A percentile compares a stretch with the other conserved stretches of the same genome.
Conservation (phyloP, 2,329 filamentous ascomycete species). For the Aspergillus fischeri region DNA sequence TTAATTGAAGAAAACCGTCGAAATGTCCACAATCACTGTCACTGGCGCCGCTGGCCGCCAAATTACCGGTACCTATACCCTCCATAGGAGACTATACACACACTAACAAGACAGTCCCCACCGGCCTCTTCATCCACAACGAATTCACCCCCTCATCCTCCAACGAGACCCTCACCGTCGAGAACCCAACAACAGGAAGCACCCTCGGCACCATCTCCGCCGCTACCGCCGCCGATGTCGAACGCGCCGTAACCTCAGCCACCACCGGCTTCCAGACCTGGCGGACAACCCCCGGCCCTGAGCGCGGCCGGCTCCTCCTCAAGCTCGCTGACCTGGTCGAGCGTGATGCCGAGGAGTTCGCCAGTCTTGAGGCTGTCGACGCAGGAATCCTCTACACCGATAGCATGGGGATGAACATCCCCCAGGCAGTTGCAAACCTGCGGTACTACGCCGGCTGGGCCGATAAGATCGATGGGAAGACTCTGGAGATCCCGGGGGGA, state of each 20-base stretch:
- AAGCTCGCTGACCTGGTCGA: slow-evolving; percentile 27
- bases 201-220: slow-evolving; percentile 20
- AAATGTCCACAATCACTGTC: slow-evolving; percentile 1
- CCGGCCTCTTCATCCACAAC: slow-evolving; percentile 27
- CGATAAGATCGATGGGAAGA: slow-evolving; percentile 25
- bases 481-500: slow-evolving; percentile 19
- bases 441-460: slow-evolving; percentile 30
- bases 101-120: slow-evolving; percentile 15
- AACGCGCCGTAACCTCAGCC: slow-evolving; percentile 15
- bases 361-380: slow-evolving; percentile 24
- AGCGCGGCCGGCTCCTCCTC: slow-evolving; percentile 16
- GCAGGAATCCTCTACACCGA: slow-evolving; percentile 21
- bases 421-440: slow-evolving; percentile 18
- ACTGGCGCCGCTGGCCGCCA: slow-evolving; percentile 15
- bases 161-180: slow-evolving; percentile 15
- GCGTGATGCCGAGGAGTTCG: slow-evolving; percentile 22
- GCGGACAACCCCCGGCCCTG: slow-evolving; percentile 17
- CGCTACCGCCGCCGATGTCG: slow-evolving; percentile 10
- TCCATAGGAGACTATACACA: no score
- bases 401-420: slow-evolving; percentile 21
- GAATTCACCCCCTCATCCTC: slow-evolving; percentile 20
- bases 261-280: slow-evolving; percentile 20
- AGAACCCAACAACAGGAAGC: slow-evolving; percentile 23
- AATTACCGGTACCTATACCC: slow-evolving; percentile 1
- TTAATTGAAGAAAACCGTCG: no score